Conservation (phyloP, 2,329 filamentous ascomycete genomes). For the Cyphellophora attinorum region DNA sequence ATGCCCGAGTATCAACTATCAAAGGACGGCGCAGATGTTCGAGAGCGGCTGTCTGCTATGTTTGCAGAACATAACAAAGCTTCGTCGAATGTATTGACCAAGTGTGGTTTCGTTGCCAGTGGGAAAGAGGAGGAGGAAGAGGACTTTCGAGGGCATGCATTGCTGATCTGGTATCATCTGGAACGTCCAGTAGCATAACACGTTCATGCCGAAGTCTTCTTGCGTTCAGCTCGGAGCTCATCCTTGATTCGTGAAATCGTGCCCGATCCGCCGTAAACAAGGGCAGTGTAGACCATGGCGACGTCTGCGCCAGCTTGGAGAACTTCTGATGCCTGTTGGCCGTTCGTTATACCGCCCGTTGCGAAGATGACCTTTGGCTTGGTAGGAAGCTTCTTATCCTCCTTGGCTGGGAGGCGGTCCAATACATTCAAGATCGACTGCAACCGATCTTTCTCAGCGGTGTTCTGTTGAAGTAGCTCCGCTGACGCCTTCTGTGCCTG, state of each 20-base stretch:
- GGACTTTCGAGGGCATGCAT: background rate
- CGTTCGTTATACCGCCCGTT: slow-evolving; percentile 84
- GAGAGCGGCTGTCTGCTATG: slow-evolving; percentile 6
- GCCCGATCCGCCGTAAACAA: slow-evolving; percentile 55
- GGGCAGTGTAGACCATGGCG: slow-evolving; percentile 81
- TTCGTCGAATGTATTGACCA: slow-evolving; percentile 9
- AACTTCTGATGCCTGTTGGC: slow-evolving; percentile 69
- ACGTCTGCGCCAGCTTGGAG: slow-evolving; percentile 83
- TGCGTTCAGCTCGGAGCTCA: slow-evolving; percentile 32
- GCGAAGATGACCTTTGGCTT: slow-evolving; percentile 74
- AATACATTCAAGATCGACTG: slow-evolving; percentile 10
- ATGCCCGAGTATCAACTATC: background rate
- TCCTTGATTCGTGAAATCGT: slow-evolving; percentile 46
- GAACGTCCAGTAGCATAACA: background rate
- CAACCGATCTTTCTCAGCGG: slow-evolving; percentile 7
- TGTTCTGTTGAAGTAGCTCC: slow-evolving; percentile 1
- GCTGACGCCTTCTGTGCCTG: background rate
- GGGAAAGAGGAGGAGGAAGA: slow-evolving; percentile 5
- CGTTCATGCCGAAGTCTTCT: slow-evolving; percentile 2
- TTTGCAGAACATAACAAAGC: slow-evolving; percentile 9
- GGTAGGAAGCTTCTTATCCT: slow-evolving; percentile 6
- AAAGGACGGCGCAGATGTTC: background rate
- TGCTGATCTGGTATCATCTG: background rate
- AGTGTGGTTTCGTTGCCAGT: slow-evolving; percentile 7
- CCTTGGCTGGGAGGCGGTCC: slow-evolving; percentile 8